These are phyloP conservation scores for Arabis alpina DNA, from an alignment of 345 rosid genomes.

Conservation along the genomic window DNA sequence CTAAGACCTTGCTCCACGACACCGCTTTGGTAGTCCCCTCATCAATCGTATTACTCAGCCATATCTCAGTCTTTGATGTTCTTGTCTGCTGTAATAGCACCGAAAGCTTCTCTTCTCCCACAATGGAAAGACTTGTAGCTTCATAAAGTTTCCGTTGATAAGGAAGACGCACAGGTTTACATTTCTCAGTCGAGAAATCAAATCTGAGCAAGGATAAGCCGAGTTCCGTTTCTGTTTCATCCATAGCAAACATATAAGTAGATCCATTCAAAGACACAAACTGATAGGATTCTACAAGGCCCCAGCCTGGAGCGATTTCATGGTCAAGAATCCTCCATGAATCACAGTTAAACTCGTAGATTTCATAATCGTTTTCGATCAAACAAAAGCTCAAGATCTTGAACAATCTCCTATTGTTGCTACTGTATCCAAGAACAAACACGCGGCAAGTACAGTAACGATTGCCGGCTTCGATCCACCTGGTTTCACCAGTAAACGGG, in stretches of 20 bases:
- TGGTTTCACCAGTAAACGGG: not conserved
- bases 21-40: not conserved
- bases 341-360: not conserved
- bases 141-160: too few species aligned
- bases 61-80: not conserved
- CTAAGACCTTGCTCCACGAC: slow-evolving; percentile 4
- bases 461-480: not conserved
- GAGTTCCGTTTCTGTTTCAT: not conserved
- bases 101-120: too few species aligned
- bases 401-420: not conserved
- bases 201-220: not conserved
- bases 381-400: not conserved
- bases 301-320: not conserved
- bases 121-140: too few species aligned
- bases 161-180: not conserved
- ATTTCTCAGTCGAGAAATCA: not conserved
- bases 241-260: not conserved
- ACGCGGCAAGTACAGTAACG: accelerated
- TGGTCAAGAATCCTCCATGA: slow-evolving; percentile 13
- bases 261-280: slow-evolving; percentile 3
- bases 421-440: not conserved
- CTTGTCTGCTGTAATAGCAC: not conserved
- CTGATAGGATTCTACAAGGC: too few species aligned
- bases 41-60: slow-evolving; percentile 1
- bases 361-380: not conserved